A percentile compares a stretch with the other conserved stretches of the same genome.
These are phyloP conservation scores for Lentinula boryana DNA, from an alignment of 768 basidiomycete species.

Conservation along the genomic window DNA sequence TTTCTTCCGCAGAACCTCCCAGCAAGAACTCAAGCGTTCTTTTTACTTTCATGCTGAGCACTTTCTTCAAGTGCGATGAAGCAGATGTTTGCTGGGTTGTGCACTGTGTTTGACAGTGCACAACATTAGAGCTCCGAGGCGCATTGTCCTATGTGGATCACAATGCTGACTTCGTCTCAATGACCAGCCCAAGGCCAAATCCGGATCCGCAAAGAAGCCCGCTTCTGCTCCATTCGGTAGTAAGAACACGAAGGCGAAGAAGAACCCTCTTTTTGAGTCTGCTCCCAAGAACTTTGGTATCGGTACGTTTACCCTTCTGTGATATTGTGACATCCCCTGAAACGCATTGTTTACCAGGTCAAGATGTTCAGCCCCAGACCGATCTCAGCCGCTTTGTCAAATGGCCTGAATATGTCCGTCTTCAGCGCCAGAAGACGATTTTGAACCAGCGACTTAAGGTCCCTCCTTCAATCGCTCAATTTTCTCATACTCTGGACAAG, in stretches of 20 bases:
- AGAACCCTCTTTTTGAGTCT: slow-evolving; percentile 96
- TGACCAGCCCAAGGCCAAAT: slow-evolving; percentile 83
- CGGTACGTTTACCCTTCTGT: slow-evolving; percentile 42
- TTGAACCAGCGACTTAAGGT: slow-evolving; percentile 98
- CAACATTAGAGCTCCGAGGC: slow-evolving; percentile 54
- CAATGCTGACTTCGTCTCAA: slow-evolving; percentile 68
- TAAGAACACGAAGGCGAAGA: slow-evolving; percentile 68
- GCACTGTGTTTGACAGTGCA: slow-evolving; percentile 4
- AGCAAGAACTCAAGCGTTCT: slow-evolving; percentile 14
- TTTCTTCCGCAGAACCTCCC: slow-evolving; percentile 9
- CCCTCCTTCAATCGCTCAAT: slow-evolving; percentile 96
- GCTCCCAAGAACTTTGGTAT: slow-evolving; percentile 92
- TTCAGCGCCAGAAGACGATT: slow-evolving; percentile 98
- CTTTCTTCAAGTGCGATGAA: neutral
- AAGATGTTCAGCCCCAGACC: slow-evolving; percentile 83
- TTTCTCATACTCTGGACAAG: slow-evolving; percentile 95
- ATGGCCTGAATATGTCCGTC: slow-evolving; percentile 98
- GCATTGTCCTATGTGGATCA: slow-evolving; percentile 21
- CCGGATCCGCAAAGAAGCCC: slow-evolving; percentile 76
- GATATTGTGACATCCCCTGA: neutral
- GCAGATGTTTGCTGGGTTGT: slow-evolving; percentile 1
- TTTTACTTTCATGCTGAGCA: slow-evolving; percentile 31
- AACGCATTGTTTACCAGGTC: slow-evolving; percentile 47
- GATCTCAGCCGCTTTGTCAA: slow-evolving; percentile 98
- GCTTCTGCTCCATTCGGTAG: slow-evolving; percentile 81